A percentile compares a stretch with the other conserved stretches of the same genome.
phyloP scores from a whole-genome alignment of 306 rosid genomes.

The Canavalia ensiformis region DNA sequence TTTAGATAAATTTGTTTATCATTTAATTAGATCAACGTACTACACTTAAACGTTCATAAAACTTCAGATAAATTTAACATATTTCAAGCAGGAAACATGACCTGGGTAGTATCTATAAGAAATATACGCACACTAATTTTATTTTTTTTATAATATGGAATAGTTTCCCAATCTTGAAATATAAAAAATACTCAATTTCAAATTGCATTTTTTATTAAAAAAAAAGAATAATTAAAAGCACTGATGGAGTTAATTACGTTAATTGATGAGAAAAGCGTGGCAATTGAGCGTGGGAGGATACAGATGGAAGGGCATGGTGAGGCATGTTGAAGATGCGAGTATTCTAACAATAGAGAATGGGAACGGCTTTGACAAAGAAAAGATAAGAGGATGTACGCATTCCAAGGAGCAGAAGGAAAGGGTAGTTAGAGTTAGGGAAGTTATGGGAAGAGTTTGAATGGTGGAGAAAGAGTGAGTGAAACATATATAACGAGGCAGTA shows the following conservation, averaged over 20 bases:
- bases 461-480: constrained; percentile 12
- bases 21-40: no score
- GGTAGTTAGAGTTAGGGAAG: constrained; percentile 20
- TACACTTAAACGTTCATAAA: no score
- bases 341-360: constrained; percentile 17
- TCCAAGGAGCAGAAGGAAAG: constrained; percentile 48
- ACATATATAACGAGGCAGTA: constrained; percentile 42
- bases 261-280: neutral
- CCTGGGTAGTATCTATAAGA: no score
- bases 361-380: neutral
- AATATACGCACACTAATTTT: no score
- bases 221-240: neutral
- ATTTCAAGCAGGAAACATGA: no score
- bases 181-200: no score
- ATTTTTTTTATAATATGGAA: no score
- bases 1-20: no score
- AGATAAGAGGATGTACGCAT: constrained; percentile 53
- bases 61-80: no score
- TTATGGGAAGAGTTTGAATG: constrained; percentile 38
- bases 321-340: neutral
- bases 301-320: no score
- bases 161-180: no score
- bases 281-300: neutral
- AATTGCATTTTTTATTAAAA: neutral
- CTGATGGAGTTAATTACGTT: neutral